These are phyloP conservation scores for Annona cherimola DNA, from an alignment of 164 flowering plant genomes.

Conservation along the genomic window DNA sequence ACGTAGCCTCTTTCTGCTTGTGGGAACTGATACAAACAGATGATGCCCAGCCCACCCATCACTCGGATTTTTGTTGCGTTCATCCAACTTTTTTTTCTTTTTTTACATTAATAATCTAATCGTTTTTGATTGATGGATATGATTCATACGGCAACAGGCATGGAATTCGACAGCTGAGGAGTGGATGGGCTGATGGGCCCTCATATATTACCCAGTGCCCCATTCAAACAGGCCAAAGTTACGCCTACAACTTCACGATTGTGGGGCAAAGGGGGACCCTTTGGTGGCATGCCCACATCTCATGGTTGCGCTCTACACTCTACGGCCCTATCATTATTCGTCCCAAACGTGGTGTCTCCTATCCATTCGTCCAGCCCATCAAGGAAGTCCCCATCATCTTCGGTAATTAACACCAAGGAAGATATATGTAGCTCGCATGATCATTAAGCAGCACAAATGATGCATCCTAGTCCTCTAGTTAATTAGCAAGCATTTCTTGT, in stretches of 20 bases:
- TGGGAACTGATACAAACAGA: background rate
- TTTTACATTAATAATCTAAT: background rate
- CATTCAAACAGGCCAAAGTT: conserved; percentile 42
- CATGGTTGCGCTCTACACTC: conserved; percentile 49
- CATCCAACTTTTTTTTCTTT: no score
- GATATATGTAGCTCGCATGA: background rate
- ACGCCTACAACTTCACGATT: conserved; percentile 49
- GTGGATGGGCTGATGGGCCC: conserved; percentile 61
- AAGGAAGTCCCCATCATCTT: conserved; percentile 46
- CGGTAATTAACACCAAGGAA: conserved; percentile 19
- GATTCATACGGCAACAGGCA: conserved; percentile 33
- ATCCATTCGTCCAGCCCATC: conserved; percentile 51
- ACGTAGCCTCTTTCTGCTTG: background rate
- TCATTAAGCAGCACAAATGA: background rate
- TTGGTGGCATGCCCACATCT: conserved; percentile 51
- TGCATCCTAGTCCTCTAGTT: background rate
- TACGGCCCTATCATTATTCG: conserved; percentile 55
- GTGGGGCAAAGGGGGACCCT: conserved; percentile 55
- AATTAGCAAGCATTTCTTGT: background rate
- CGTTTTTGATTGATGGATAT: background rate
- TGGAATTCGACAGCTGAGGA: conserved; percentile 43
- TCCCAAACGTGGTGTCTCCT: conserved; percentile 33
- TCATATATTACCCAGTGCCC: conserved; percentile 58
- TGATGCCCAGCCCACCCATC: no score
- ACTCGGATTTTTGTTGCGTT: no score